Evolutionary conservation across 106 monocot species (phyloP).

Genomic region (Allium fistulosum): DNA sequence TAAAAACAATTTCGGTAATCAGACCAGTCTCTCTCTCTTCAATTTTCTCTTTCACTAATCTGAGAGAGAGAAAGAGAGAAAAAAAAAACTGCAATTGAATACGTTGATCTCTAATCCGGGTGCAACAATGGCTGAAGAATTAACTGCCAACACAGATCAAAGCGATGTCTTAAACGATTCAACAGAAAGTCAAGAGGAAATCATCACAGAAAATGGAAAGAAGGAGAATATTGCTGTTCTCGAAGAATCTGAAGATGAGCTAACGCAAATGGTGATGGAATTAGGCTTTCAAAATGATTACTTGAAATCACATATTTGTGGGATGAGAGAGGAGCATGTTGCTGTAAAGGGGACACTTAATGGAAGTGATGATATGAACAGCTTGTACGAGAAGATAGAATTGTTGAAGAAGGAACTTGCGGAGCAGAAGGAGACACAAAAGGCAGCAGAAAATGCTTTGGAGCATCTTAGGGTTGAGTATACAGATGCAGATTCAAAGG

Average conservation of each 20-base stretch:
- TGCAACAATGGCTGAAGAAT: conserved; percentile 24
- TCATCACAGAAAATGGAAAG: conserved; percentile 16
- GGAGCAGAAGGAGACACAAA: conserved; percentile 75
- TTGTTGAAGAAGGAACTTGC: conserved; percentile 47
- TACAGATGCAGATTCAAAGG: conserved; percentile 60
- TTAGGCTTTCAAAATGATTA: conserved; percentile 62
- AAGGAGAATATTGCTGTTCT: neutral
- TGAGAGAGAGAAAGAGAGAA: too few species aligned
- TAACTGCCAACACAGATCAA: conserved; percentile 7
- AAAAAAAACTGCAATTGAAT: too few species aligned
- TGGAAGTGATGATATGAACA: conserved; percentile 18
- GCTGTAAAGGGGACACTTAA: conserved; percentile 5
- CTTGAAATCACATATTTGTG: conserved; percentile 44
- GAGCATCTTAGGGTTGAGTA: conserved; percentile 68
- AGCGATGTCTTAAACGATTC: conserved; percentile 13
- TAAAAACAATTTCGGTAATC: too few species aligned
- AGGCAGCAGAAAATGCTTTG: conserved; percentile 79
- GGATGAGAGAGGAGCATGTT: conserved; percentile 10
- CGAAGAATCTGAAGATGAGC: conserved; percentile 26
- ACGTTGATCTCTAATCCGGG: too few species aligned
- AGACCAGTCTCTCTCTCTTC: too few species aligned
- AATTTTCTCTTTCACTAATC: too few species aligned
- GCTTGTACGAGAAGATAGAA: conserved; percentile 47
- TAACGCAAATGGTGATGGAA: conserved; percentile 33
- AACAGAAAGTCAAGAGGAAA: conserved; percentile 1